These are phyloP conservation scores for Abrus precatorius DNA, from an alignment of 306 rosid species.

Conservation along the genomic window DNA sequence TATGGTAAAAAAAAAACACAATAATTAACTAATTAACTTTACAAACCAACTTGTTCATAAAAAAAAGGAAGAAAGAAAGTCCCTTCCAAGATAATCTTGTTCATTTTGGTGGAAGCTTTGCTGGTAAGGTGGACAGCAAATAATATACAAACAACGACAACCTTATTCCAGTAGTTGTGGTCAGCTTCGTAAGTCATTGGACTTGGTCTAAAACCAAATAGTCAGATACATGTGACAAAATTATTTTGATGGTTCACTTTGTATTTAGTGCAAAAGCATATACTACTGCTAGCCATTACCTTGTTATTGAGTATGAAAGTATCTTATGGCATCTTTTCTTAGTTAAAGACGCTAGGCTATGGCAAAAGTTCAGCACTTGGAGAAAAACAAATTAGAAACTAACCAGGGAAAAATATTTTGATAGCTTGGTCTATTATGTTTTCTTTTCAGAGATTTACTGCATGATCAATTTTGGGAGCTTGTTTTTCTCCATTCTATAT, in stretches of 20 bases:
- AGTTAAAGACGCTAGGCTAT: not conserved
- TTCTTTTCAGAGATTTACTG: not conserved
- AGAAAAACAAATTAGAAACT: not conserved
- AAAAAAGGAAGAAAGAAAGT: not conserved
- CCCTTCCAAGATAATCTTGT: not conserved
- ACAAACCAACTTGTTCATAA: not conserved
- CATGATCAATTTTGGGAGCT: not conserved
- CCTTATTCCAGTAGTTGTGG: too few species aligned
- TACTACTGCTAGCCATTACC: not conserved
- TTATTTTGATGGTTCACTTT: not conserved
- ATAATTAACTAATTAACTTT: constrained; percentile 5
- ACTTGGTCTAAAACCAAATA: too few species aligned
- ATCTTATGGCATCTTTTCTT: not conserved
- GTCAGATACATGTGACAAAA: not conserved
- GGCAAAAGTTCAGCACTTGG: not conserved
- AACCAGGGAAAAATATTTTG: not conserved
- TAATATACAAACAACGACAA: too few species aligned
- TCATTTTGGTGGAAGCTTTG: not conserved
- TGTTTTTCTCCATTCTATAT: too few species aligned
- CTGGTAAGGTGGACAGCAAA: not conserved
- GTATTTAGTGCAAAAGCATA: not conserved
- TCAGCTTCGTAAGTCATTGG: too few species aligned
- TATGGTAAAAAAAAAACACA: constrained; percentile 5
- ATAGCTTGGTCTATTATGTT: not conserved
- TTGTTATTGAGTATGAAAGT: not conserved